These are phyloP conservation scores for Lagenidium sp. DNA, from an alignment of 352 stramenopile species.

Conservation along the genomic window DNA sequence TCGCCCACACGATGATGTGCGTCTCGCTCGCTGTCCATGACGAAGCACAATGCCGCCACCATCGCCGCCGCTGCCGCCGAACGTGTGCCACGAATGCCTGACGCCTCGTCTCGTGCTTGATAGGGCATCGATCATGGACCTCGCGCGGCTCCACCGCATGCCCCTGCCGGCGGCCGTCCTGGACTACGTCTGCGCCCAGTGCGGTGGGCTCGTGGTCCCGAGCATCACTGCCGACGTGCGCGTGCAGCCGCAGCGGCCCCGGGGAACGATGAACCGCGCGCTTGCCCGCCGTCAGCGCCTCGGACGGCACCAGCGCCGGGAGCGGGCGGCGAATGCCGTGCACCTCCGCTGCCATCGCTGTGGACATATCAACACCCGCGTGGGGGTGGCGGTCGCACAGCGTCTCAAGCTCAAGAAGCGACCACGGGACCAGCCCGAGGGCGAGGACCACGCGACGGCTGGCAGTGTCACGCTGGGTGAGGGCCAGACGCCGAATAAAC, in stretches of 20 bases:
- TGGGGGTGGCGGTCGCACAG: conserved; percentile 35
- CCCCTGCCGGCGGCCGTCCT: conserved; percentile 35
- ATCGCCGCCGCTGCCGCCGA: no score
- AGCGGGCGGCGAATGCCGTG: conserved; percentile 17
- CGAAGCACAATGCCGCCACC: no score
- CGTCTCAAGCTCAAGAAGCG: conserved; percentile 48
- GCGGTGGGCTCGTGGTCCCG: conserved; percentile 46
- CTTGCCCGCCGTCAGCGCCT: conserved; percentile 25
- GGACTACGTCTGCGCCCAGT: conserved; percentile 62
- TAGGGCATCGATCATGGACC: conserved; percentile 46
- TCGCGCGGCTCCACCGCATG: conserved; percentile 20
- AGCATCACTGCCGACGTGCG: conserved; percentile 43
- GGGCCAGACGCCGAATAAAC: conserved; percentile 14
- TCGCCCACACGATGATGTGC: conserved; percentile 53
- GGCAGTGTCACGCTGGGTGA: background rate
- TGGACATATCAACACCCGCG: conserved; percentile 27
- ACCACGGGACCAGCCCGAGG: background rate
- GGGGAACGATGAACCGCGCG: conserved; percentile 38
- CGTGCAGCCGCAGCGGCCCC: conserved; percentile 30
- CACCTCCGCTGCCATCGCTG: conserved; percentile 47
- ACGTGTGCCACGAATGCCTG: no score
- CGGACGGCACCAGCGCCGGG: conserved; percentile 6
- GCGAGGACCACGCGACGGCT: background rate
- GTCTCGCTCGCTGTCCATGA: no score
- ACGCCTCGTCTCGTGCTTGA: background rate